Evolutionary conservation across 1,284 basidiomycete species (phyloP).

Genomic region (Trichosporon sp.): DNA sequence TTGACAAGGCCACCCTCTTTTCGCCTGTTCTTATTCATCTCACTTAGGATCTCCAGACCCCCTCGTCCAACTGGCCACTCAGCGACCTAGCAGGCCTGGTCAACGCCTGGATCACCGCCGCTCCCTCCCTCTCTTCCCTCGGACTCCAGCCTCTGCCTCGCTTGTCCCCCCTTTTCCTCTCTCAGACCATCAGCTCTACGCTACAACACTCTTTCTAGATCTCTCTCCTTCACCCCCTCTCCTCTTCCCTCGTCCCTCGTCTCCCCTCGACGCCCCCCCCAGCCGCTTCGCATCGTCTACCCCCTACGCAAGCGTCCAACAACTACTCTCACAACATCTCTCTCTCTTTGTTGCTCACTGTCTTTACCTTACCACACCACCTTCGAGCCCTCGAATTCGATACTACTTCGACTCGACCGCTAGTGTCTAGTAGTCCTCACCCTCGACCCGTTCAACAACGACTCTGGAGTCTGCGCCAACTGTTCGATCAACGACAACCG

Average conservation of each 20-base stretch:
- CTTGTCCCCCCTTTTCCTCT: background rate
- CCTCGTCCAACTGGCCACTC: background rate
- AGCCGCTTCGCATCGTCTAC: slow-evolving; percentile 1
- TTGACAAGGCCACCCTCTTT: slow-evolving; percentile 6
- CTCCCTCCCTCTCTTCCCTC: background rate
- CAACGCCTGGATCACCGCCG: slow-evolving; percentile 11
- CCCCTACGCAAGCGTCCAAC: slow-evolving; percentile 3
- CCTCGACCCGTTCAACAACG: slow-evolving; percentile 1
- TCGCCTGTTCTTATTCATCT: slow-evolving; percentile 10
- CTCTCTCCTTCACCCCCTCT: slow-evolving; percentile 9
- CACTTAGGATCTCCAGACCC: background rate
- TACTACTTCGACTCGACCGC: background rate
- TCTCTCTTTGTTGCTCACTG: slow-evolving; percentile 12
- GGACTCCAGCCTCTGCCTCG: background rate
- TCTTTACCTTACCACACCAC: slow-evolving; percentile 5
- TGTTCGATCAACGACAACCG: slow-evolving; percentile 4
- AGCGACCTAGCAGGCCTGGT: background rate
- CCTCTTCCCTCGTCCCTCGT: background rate
- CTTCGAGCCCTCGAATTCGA: slow-evolving; percentile 11
- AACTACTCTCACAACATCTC: background rate
- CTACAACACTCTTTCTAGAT: slow-evolving; percentile 14
- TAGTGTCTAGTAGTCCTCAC: background rate
- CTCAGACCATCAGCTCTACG: slow-evolving; percentile 8
- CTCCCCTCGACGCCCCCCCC: slow-evolving; percentile 3
- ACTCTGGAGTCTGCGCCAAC: slow-evolving; percentile 13